A percentile compares a stretch with the other conserved stretches of the same genome.
phyloP scores from a whole-genome alignment of 129 eudicot genomes.

The Logfia minima region DNA sequence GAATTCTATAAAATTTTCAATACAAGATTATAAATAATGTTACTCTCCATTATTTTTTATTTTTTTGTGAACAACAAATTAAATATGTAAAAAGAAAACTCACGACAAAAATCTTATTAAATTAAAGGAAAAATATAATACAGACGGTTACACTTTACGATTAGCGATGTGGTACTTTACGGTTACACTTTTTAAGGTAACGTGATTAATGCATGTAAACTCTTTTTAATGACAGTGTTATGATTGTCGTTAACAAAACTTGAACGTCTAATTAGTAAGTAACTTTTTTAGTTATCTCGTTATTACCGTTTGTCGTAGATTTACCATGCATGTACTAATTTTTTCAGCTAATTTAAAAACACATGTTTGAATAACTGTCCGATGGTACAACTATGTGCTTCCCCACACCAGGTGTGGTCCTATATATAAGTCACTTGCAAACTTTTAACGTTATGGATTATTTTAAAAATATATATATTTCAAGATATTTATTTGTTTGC shows the following conservation, averaged over 20 bases:
- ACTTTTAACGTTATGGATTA: neutral
- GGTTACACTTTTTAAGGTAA: neutral
- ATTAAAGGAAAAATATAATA: too few species aligned
- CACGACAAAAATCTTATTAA: too few species aligned
- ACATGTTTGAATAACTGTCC: conserved; percentile 8
- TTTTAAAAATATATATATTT: neutral
- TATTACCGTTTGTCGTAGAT: neutral
- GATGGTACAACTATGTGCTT: conserved; percentile 7
- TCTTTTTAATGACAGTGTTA: too few species aligned
- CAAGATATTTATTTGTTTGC: neutral
- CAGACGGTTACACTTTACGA: too few species aligned
- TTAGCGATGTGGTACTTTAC: neutral
- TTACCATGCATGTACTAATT: neutral
- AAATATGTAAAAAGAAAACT: too few species aligned
- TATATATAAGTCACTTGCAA: conserved; percentile 5
- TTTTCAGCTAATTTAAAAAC: neutral
- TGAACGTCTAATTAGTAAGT: too few species aligned
- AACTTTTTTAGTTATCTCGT: too few species aligned
- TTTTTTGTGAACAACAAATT: too few species aligned
- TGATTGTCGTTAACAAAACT: too few species aligned
- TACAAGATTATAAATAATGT: too few species aligned
- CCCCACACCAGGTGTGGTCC: conserved; percentile 16
- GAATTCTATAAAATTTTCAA: too few species aligned
- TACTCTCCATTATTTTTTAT: too few species aligned
- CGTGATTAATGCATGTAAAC: neutral